Percentiles rank a stretch among this genome's conserved stretches.
phyloP scores from a whole-genome alignment of 768 basidiomycete genomes.

The Boletus pseudo-olivaceus region DNA sequence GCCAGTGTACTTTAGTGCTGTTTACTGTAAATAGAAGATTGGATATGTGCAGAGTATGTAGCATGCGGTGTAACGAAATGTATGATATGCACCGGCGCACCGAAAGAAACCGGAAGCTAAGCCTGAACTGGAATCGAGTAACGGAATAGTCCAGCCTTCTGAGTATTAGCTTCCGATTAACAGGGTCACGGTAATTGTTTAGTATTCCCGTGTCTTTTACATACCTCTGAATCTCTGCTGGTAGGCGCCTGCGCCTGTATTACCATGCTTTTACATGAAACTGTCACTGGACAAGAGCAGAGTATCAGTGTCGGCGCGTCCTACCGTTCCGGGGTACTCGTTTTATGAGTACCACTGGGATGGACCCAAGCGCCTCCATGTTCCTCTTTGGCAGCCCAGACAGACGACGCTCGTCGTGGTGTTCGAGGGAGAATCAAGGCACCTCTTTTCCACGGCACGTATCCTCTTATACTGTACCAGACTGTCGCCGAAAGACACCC shows the following conservation, averaged over 20 bases:
- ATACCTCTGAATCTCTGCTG: neutral
- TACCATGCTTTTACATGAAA: constrained; percentile 17
- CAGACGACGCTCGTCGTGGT: constrained; percentile 22
- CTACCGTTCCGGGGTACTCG: constrained; percentile 3
- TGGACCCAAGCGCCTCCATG: constrained; percentile 17
- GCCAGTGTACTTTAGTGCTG: neutral
- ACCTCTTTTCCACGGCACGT: constrained; percentile 19
- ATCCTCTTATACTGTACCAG: constrained; percentile 18
- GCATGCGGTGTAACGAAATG: neutral
- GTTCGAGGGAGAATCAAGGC: constrained; percentile 21
- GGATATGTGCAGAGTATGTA: neutral
- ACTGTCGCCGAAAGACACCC: constrained; percentile 4
- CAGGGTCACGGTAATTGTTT: neutral
- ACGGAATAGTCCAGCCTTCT: too few relatives aligned
- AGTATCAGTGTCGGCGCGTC: constrained; percentile 5
- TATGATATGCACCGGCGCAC: neutral
- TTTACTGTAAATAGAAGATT: neutral
- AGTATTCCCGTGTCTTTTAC: neutral
- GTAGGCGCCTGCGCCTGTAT: neutral
- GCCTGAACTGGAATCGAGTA: too few relatives aligned
- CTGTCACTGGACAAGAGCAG: constrained; percentile 19
- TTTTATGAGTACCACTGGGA: constrained; percentile 23
- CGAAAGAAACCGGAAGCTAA: neutral
- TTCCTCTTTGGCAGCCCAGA: constrained; percentile 24
- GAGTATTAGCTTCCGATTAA: too few relatives aligned